Evolutionary conservation across 192 early-diverging fungal genomes (phyloP).

Genomic region (Spizellomyces sp.): DNA sequence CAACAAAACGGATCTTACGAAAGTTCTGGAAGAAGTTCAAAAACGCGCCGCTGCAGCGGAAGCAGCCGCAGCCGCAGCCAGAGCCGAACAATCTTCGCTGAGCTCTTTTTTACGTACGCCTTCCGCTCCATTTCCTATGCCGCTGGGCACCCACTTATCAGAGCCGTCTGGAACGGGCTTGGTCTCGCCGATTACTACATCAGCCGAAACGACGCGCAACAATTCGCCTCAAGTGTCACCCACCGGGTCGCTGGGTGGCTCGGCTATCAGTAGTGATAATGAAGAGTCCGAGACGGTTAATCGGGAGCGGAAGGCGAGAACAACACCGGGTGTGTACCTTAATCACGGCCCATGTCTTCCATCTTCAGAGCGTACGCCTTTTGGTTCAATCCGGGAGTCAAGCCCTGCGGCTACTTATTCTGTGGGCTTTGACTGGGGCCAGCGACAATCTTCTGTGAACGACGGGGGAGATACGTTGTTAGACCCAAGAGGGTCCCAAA

Average conservation of each 20-base stretch:
- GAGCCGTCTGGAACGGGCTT: constrained; percentile 16
- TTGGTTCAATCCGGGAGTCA: too few species aligned
- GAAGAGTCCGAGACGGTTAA: too few species aligned
- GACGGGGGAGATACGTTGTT: too few species aligned
- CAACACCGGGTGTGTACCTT: too few species aligned
- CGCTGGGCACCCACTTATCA: constrained; percentile 13
- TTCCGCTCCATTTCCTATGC: constrained; percentile 15
- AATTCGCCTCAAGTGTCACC: constrained; percentile 6
- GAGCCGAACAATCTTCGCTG: neutral
- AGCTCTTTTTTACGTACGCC: constrained; percentile 27
- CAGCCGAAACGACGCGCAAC: constrained; percentile 29
- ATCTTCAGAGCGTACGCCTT: too few species aligned
- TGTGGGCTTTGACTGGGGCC: too few species aligned
- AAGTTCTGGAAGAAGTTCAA: constrained; percentile 8
- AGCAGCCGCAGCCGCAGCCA: constrained; percentile 3
- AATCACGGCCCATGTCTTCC: too few species aligned
- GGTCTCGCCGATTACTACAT: constrained; percentile 22
- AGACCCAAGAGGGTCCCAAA: neutral
- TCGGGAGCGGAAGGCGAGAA: too few species aligned
- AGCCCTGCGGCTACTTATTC: too few species aligned
- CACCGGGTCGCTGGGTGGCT: neutral
- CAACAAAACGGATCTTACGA: constrained; percentile 1
- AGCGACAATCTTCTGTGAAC: too few species aligned
- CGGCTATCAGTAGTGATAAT: too few species aligned
- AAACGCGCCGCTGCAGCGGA: neutral